Percentiles rank a stretch among this genome's conserved stretches.
Conservation (phyloP, 106 monocot genomes). For the Acorus gramineus region DNA sequence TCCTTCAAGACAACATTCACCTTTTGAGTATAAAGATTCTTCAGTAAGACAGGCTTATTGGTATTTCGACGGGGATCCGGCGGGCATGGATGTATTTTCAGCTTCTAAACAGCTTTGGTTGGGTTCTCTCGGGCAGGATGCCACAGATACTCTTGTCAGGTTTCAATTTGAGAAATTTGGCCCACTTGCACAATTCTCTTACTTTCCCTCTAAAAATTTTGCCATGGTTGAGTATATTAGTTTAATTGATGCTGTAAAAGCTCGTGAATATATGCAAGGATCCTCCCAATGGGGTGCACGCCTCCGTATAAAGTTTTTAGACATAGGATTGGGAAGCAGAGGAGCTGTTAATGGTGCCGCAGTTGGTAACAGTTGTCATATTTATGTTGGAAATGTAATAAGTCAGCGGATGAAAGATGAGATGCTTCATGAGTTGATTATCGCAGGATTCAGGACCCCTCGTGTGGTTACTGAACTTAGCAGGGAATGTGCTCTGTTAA, state of each 20-base stretch:
- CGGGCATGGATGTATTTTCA: constrained; percentile 57
- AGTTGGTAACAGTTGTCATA: constrained; percentile 71
- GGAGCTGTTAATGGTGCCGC: constrained; percentile 49
- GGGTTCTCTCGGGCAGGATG: constrained; percentile 58
- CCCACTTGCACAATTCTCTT: constrained; percentile 41
- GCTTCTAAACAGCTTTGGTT: constrained; percentile 79
- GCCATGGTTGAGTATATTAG: constrained; percentile 70
- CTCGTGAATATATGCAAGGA: constrained; percentile 81
- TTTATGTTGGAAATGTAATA: constrained; percentile 68
- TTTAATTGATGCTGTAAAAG: constrained; percentile 81
- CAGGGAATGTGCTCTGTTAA: constrained; percentile 57
- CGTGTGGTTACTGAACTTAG: constrained; percentile 45
- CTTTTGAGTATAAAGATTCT: constrained; percentile 10
- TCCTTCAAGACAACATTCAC: constrained; percentile 27
- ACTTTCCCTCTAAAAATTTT: constrained; percentile 56
- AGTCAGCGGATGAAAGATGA: constrained; percentile 59
- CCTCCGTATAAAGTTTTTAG: constrained; percentile 72
- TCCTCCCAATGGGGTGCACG: constrained; percentile 60
- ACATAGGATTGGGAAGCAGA: constrained; percentile 57
- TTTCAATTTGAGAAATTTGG: constrained; percentile 86
- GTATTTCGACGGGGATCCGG: constrained; percentile 63
- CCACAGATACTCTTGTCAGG: constrained; percentile 49
- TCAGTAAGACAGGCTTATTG: constrained; percentile 30
- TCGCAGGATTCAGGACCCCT: constrained; percentile 34
- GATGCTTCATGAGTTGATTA: constrained; percentile 45